A percentile compares a stretch with the other conserved stretches of the same genome.
These are phyloP conservation scores for Eutrema salsugineum DNA, from an alignment of 441 rosid species.

Conservation along the genomic window DNA sequence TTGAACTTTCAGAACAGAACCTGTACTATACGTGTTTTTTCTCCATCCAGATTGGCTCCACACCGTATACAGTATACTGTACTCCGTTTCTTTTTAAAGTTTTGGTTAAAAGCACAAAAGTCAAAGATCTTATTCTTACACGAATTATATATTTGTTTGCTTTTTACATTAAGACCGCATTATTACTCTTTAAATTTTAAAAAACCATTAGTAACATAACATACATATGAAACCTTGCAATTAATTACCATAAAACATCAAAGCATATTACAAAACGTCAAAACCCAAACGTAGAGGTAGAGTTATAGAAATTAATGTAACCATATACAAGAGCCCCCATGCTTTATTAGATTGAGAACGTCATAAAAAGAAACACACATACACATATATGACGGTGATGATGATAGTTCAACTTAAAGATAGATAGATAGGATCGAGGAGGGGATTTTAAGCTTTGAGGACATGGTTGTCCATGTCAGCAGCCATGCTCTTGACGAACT, in stretches of 20 bases:
- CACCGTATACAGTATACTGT: too few relatives aligned
- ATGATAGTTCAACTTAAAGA: not conserved
- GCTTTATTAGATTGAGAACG: slow-evolving; percentile 4
- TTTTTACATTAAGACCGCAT: not conserved
- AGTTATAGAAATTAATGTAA: not conserved
- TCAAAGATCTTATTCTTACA: too few relatives aligned
- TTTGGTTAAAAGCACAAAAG: not conserved
- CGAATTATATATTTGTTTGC: not conserved
- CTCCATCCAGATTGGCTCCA: too few relatives aligned
- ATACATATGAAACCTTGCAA: not conserved
- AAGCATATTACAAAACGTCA: not conserved
- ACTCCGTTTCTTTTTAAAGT: not conserved
- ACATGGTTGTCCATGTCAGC: slow-evolving; percentile 32
- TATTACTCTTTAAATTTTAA: not conserved
- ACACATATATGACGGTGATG: not conserved
- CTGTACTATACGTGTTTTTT: too few relatives aligned
- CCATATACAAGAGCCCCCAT: not conserved
- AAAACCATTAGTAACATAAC: too few relatives aligned
- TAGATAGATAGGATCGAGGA: not conserved
- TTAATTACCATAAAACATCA: not conserved
- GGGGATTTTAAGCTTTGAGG: slow-evolving; percentile 13
- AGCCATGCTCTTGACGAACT: slow-evolving; percentile 21
- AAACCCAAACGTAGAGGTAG: not conserved
- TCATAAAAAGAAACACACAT: not conserved
- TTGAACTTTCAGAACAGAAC: too few relatives aligned